A percentile compares a stretch with the other conserved stretches of the same genome.
These are phyloP conservation scores for Papilionanthe hybrid DNA, from an alignment of 116 monocot genomes.

Conservation along the genomic window DNA sequence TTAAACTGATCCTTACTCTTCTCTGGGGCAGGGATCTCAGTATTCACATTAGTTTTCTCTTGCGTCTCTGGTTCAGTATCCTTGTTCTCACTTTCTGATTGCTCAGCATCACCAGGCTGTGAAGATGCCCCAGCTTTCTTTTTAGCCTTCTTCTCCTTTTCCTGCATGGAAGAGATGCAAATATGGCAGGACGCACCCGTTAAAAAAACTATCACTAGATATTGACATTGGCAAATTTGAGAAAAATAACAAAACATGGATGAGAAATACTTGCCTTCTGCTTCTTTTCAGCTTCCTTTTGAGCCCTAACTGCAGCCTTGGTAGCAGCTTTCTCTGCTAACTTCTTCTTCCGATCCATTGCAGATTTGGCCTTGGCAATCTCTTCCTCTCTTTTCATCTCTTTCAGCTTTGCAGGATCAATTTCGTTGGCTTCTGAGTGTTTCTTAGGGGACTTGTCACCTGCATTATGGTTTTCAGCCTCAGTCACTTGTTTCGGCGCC, in stretches of 20 bases:
- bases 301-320: constrained; percentile 69
- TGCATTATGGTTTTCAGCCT: constrained; percentile 1
- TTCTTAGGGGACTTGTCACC: constrained; percentile 13
- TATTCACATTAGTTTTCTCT: constrained; percentile 32
- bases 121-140: constrained; percentile 45
- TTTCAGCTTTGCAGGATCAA: constrained; percentile 60
- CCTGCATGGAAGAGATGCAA: constrained; percentile 29
- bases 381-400: constrained; percentile 88
- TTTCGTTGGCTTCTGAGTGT: constrained; percentile 18
- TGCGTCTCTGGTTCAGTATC: constrained; percentile 20
- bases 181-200: background rate
- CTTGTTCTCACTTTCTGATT: constrained; percentile 31
- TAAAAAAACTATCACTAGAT: background rate
- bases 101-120: constrained; percentile 25
- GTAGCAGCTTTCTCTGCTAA: constrained; percentile 74
- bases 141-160: constrained; percentile 77
- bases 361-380: constrained; percentile 74
- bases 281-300: constrained; percentile 90
- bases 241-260: background rate
- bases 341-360: constrained; percentile 87
- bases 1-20: constrained; percentile 43
- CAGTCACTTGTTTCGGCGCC: constrained; percentile 5
- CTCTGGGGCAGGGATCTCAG: constrained; percentile 15
- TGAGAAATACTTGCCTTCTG: constrained; percentile 44
- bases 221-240: background rate